phyloP scores from a whole-genome alignment of 805 yeast genomes.

The Yarrowia sp. region DNA sequence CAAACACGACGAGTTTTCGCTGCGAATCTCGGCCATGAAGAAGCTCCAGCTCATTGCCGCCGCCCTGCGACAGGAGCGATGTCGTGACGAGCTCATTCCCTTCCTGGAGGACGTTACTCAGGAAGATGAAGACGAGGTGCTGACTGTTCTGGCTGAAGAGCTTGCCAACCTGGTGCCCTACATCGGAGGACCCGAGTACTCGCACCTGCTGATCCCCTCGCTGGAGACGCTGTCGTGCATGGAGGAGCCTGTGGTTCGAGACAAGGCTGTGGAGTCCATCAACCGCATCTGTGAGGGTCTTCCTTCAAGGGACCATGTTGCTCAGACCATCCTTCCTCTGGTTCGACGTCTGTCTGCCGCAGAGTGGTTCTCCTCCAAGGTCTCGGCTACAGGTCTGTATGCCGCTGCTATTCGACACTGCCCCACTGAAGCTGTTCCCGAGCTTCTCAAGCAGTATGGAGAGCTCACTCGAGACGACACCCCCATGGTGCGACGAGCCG shows the following conservation, averaged over 20 bases:
- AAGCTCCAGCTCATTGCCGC: constrained; percentile 90
- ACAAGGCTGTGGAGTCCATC: constrained; percentile 85
- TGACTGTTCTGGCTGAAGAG: constrained; percentile 89
- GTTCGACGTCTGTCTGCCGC: constrained; percentile 77
- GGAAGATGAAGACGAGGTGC: constrained; percentile 98
- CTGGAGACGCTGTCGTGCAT: constrained; percentile 83
- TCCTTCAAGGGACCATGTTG: constrained; percentile 19
- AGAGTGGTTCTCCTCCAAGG: constrained; percentile 91
- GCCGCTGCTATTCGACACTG: constrained; percentile 61
- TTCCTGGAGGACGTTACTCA: constrained; percentile 65
- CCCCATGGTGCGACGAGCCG: constrained; percentile 96
- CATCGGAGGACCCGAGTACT: constrained; percentile 77
- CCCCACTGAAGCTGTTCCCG: constrained; percentile 44
- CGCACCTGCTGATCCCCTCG: constrained; percentile 57
- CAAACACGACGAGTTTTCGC: constrained; percentile 92
- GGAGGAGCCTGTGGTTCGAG: constrained; percentile 96
- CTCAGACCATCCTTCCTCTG: constrained; percentile 62
- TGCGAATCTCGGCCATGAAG: constrained; percentile 92
- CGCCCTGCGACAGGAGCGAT: constrained; percentile 91
- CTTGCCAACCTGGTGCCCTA: constrained; percentile 83
- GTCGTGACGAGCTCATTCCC: constrained; percentile 84
- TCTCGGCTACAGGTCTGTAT: constrained; percentile 87
- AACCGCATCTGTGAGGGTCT: constrained; percentile 55
- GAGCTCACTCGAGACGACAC: constrained; percentile 84
- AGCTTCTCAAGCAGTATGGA: constrained; percentile 63